These are phyloP conservation scores for Ceratocystis cacaofunesta DNA, from an alignment of 2,329 filamentous ascomycete species.

Conservation along the genomic window DNA sequence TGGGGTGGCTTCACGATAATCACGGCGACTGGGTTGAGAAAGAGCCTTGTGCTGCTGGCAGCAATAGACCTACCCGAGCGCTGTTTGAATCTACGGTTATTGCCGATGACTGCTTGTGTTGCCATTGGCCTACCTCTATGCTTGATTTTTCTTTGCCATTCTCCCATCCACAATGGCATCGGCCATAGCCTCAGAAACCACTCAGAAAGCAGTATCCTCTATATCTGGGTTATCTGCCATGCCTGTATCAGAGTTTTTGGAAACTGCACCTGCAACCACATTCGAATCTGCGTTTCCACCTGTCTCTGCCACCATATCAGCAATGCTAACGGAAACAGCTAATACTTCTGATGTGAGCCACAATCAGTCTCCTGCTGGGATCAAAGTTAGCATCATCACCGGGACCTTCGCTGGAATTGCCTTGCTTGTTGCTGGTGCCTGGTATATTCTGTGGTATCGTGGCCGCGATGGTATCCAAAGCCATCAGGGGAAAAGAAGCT, in stretches of 20 bases:
- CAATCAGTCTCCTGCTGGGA: constrained; percentile 23
- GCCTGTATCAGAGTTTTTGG: not conserved
- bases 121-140: no score
- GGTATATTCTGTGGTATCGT: constrained; percentile 31
- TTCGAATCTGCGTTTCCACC: not conserved
- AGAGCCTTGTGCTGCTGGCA: not conserved
- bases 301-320: not conserved
- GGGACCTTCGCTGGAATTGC: constrained; percentile 28
- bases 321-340: not conserved
- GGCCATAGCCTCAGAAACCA: not conserved
- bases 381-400: constrained; percentile 34
- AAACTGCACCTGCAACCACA: not conserved
- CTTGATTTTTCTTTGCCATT: not conserved
- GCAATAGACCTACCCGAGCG: not conserved
- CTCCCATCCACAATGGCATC: not conserved
- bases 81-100: no score
- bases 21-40: not conserved
- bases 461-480: constrained; percentile 20
- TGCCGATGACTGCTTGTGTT: no score
- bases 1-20: not conserved
- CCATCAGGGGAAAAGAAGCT: constrained; percentile 8
- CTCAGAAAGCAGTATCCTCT: not conserved
- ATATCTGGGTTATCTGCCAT: not conserved
- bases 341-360: not conserved
- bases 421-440: constrained; percentile 28